Evolutionary conservation across 1,284 basidiomycete genomes (phyloP).

Genomic region (Fomitopsis pinicola): DNA sequence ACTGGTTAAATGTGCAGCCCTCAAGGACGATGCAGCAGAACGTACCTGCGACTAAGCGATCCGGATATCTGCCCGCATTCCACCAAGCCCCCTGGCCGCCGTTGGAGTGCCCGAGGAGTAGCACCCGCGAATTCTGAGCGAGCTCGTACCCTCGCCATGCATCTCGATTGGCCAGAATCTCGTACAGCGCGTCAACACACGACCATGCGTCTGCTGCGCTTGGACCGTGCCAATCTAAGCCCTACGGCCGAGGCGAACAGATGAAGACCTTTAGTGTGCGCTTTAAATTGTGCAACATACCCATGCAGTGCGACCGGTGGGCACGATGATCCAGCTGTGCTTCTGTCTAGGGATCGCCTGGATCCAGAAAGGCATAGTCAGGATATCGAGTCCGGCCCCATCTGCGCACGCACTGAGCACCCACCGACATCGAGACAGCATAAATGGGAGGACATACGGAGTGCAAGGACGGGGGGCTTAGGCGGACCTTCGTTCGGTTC

Average conservation of each 20-base stretch:
- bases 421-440: neutral
- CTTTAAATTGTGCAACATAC: constrained; percentile 29
- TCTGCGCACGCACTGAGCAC: constrained; percentile 36
- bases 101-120: constrained; percentile 87
- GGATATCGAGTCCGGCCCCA: constrained; percentile 75
- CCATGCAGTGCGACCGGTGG: constrained; percentile 74
- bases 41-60: constrained; percentile 64
- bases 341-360: constrained; percentile 53
- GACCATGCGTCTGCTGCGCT: constrained; percentile 61
- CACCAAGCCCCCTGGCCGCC: constrained; percentile 91
- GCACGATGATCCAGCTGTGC: constrained; percentile 67
- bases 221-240: constrained; percentile 83
- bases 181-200: constrained; percentile 47
- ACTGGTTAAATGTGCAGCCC: neutral
- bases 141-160: constrained; percentile 42
- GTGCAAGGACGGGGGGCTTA: constrained; percentile 57
- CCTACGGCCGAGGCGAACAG: constrained; percentile 37
- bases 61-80: constrained; percentile 70
- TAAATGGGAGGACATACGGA: constrained; percentile 47
- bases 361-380: constrained; percentile 50
- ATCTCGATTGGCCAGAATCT: constrained; percentile 33
- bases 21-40: neutral
- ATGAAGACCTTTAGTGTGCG: neutral
- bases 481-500: constrained; percentile 17
- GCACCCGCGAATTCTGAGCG: constrained; percentile 36